These are phyloP conservation scores for Taphrina communis DNA, from an alignment of 1,139 yeast species.

Conservation along the genomic window DNA sequence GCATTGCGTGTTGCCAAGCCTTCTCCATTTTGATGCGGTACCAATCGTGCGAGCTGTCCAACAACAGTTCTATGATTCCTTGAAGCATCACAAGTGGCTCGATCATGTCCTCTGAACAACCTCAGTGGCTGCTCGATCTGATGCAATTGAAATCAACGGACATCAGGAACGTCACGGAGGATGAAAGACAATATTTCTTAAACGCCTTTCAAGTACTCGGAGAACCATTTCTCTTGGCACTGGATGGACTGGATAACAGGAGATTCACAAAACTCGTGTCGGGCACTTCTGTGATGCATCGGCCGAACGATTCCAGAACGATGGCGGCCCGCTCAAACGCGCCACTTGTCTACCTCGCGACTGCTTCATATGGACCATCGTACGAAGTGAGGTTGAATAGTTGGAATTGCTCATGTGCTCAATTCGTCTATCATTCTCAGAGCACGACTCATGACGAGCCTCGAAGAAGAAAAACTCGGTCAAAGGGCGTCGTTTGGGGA, in stretches of 20 bases:
- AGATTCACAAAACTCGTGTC: constrained; percentile 5
- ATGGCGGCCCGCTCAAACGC: not conserved
- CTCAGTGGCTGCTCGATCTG: constrained; percentile 12
- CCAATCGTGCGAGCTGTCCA: too few relatives aligned
- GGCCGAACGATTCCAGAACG: not conserved
- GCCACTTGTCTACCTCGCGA: constrained; percentile 9
- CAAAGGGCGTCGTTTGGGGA: constrained; percentile 24
- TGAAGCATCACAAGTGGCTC: too few relatives aligned
- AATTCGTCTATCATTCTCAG: constrained; percentile 24
- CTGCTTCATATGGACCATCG: constrained; percentile 11
- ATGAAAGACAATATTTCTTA: constrained; percentile 11
- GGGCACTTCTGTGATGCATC: not conserved
- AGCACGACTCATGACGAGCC: not conserved
- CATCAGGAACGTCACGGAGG: not conserved
- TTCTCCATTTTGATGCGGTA: too few relatives aligned
- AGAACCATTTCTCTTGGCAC: constrained; percentile 35
- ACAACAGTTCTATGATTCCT: too few relatives aligned
- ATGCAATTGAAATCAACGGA: not conserved
- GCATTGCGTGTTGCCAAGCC: too few relatives aligned
- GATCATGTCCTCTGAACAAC: not conserved
- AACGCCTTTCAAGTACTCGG: constrained; percentile 21
- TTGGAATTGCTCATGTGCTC: constrained; percentile 41
- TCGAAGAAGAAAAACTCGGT: not conserved
- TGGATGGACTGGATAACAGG: constrained; percentile 29
- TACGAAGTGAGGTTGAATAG: constrained; percentile 36